Base-by-base conservation (phyloP, 2,329 filamentous ascomycete species). In the Pseudogymnoascus sp. region DNA sequence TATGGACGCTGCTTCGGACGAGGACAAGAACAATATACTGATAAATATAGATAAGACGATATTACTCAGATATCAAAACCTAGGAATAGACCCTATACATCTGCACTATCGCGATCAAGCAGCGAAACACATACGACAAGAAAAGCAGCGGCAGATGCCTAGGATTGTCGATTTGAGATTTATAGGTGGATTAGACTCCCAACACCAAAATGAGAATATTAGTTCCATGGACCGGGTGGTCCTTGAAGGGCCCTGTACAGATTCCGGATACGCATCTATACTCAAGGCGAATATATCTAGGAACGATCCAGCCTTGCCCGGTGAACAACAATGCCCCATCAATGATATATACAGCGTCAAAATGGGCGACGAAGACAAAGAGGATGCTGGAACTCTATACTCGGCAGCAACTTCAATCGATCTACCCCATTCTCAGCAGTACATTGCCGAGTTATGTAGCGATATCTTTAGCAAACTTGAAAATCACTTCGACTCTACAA, bases 401-500 rank as follows among this genome's bases (percentile, higher is more conserved):
- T 53, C 47, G 47, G 47, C 47, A 0, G 61, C 61, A 19, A 59
- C 50, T 19, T 26, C 47, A 4, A 42, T 61, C 19, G 50, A 61
- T 29, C 61, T 24, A 26, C n/a, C 14, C 29, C 21, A 56, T 19
- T 56, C 63, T 33, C 61, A 50, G 26, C 42, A 64, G n/a, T 63
- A 60, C 31, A 60, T 64, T 21, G 3, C 35, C 26, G 61, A 64
- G 24, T 38, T 64, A 61, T 63, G 35, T 31, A 37, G 29, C n/a
- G 31, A 59, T 64, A 63, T 64, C 21, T 61, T 42, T 40, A 16
- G 19, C 4, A 63, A 63, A 31, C 50, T 64, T 16, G 11, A 35
- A n/a, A 40, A 63, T 6, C 24, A 26, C n/a, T 19, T 63, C 29
- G 19, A 63, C 16, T 16, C 61, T 44, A 38, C 10, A 53, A 61